phyloP scores from a whole-genome alignment of 2,329 filamentous ascomycete species.

The Davidsoniella eucalypti region DNA sequence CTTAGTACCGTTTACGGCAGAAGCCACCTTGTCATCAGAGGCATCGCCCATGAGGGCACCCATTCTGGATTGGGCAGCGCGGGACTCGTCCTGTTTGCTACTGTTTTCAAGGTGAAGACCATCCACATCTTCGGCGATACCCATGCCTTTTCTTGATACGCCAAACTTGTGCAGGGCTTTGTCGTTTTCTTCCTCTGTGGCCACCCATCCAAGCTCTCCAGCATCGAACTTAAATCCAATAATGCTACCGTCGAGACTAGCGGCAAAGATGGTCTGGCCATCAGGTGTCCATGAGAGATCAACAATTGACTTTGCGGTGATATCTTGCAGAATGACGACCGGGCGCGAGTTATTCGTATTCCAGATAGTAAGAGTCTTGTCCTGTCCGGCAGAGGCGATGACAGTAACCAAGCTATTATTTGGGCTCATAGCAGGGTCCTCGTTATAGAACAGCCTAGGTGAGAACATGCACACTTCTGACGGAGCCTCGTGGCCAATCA shows the following conservation, averaged over 20 bases:
- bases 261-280: constrained; percentile 70
- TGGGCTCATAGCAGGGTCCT: constrained; percentile 42
- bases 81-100: constrained; percentile 80
- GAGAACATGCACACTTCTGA: constrained; percentile 97
- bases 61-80: constrained; percentile 86
- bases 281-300: constrained; percentile 91
- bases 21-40: constrained; percentile 36
- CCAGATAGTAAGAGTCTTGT: constrained; percentile 93
- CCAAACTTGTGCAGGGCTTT: constrained; percentile 88
- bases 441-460: constrained; percentile 67
- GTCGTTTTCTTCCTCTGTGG: constrained; percentile 74
- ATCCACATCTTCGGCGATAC: constrained; percentile 84
- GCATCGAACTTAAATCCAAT: constrained; percentile 66
- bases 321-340: constrained; percentile 74
- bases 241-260: constrained; percentile 79
- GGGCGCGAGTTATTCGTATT: constrained; percentile 90
- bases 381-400: constrained; percentile 89
- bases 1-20: constrained; percentile 37
- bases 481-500: constrained; percentile 92
- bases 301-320: constrained; percentile 81
- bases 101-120: constrained; percentile 74
- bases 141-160: constrained; percentile 69
- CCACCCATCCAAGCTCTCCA: constrained; percentile 80
- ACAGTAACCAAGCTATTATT: constrained; percentile 57
- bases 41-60: constrained; percentile 89